Percentiles rank a stretch among this genome's conserved stretches.
Evolutionary conservation across 2,329 filamentous ascomycete species (phyloP).

Genomic region (Venturiaceae sp.): DNA sequence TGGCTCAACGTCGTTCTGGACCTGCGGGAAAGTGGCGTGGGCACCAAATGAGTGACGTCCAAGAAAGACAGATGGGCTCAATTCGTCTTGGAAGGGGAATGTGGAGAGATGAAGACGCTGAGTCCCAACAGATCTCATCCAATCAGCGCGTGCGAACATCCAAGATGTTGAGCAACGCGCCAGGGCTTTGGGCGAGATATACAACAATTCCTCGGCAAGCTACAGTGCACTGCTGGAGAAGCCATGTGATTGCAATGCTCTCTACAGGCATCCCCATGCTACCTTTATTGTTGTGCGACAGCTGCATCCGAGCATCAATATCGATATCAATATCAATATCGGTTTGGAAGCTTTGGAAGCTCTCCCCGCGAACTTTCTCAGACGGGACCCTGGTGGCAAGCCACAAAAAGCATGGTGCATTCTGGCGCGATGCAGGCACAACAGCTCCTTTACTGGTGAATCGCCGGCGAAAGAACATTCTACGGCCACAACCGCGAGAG

Average conservation of each 20-base stretch:
- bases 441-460: too few relatives aligned
- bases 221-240: neutral
- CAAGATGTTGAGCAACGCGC: neutral
- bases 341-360: too few relatives aligned
- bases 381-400: too few relatives aligned
- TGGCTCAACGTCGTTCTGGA: neutral
- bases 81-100: neutral
- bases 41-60: neutral
- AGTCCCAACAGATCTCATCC: neutral
- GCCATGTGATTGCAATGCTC: too few relatives aligned
- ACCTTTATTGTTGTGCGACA: too few relatives aligned
- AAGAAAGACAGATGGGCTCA: neutral
- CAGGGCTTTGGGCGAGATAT: neutral
- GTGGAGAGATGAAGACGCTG: neutral
- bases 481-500: neutral
- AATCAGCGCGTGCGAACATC: neutral
- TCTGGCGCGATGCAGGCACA: too few relatives aligned
- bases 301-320: too few relatives aligned
- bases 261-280: too few relatives aligned
- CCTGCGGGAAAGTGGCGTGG: neutral
- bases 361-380: too few relatives aligned
- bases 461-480: neutral
- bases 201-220: neutral
- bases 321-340: too few relatives aligned
- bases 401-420: neutral